Evolutionary conservation across 805 yeast genomes (phyloP), one percentile per base, ranked within the genome.

Genomic region (Ogataea paradorogensis): DNA sequence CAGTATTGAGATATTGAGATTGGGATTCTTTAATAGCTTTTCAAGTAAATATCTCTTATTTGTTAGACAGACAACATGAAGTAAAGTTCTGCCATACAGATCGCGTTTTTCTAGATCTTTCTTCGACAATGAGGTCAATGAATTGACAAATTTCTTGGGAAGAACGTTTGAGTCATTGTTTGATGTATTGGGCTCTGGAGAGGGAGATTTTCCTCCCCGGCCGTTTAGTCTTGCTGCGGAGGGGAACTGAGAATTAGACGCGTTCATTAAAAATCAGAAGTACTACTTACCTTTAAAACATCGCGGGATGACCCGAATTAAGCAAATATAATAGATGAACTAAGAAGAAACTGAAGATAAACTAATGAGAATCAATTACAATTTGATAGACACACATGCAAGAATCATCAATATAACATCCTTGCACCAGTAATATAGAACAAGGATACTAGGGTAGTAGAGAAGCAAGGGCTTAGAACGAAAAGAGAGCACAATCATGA

Each of bases 31-130:
- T 27, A 83, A 58, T 7, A 84, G 47, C 15, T 65, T 64, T 7
- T 61, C 52, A 13, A 84, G 61, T 18, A 68, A 54, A 40, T 74
- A 78, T 33, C 62, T 55, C 33, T 77, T 65, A 45, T 81, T 78
- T 31, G 70, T 47, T 24, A 76, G 57, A 27, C 81, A 69, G 13
- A 81, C 55, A 1, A 77, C 38, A 55, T 83, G 89, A n/a, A 82
- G 58, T 4, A 81, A 56, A 0, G 82, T 65, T 43, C 76, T 55
- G 35, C 95, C 95, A 60, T 83, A 80, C 4, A 81, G 61, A 55
- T 87, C 95, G 46, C 87, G 66, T 38, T 63, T 63, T 15, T 53
- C 56, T 27, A 78, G 55, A 22, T 72, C 71, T 20, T 61, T 52
- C 37, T 61, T 62, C 2, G 71, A 27, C 20, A 73, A 50, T 10